Conservation (phyloP, 2,329 filamentous ascomycete genomes). For the Remersonia thermophila region DNA sequence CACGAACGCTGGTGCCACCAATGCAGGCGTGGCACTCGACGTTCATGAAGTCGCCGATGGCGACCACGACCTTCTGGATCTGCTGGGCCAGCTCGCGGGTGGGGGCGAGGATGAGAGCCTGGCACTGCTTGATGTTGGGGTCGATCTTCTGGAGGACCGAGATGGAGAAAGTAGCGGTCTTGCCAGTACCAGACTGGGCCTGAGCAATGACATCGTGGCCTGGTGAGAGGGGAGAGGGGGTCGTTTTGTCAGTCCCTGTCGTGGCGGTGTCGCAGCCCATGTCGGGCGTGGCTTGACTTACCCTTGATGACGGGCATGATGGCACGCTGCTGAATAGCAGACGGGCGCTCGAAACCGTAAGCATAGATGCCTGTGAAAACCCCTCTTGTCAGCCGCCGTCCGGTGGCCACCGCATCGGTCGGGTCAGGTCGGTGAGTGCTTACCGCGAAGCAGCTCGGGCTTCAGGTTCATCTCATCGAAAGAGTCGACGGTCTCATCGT, state of each 20-base stretch:
- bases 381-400: slow-evolving; percentile 11
- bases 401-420: slow-evolving; percentile 3
- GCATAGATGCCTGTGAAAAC: slow-evolving; percentile 68
- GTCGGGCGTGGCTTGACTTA: slow-evolving; percentile 31
- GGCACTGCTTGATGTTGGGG: slow-evolving; percentile 84
- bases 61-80: slow-evolving; percentile 98
- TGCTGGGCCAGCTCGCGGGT: slow-evolving; percentile 98
- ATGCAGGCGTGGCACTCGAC: slow-evolving; percentile 99
- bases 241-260: slow-evolving; percentile 1
- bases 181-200: slow-evolving; percentile 98
- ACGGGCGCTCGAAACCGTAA: slow-evolving; percentile 99
- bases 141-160: slow-evolving; percentile 99
- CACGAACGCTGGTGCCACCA: slow-evolving; percentile 93
- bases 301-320: slow-evolving; percentile 99
- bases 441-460: slow-evolving; percentile 89
- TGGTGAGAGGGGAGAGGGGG: slow-evolving; percentile 24
- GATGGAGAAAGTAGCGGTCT: slow-evolving; percentile 99
- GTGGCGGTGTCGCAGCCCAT: no score
- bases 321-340: slow-evolving; percentile 98
- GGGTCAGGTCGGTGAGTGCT: slow-evolving; percentile 23
- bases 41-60: slow-evolving; percentile 99
- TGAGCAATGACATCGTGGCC: slow-evolving; percentile 99
- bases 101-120: slow-evolving; percentile 94
- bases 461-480: slow-evolving; percentile 98
- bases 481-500: slow-evolving; percentile 98